phyloP scores from a whole-genome alignment of 495 filamentous ascomycete genomes.

The Neurospora sp. region DNA sequence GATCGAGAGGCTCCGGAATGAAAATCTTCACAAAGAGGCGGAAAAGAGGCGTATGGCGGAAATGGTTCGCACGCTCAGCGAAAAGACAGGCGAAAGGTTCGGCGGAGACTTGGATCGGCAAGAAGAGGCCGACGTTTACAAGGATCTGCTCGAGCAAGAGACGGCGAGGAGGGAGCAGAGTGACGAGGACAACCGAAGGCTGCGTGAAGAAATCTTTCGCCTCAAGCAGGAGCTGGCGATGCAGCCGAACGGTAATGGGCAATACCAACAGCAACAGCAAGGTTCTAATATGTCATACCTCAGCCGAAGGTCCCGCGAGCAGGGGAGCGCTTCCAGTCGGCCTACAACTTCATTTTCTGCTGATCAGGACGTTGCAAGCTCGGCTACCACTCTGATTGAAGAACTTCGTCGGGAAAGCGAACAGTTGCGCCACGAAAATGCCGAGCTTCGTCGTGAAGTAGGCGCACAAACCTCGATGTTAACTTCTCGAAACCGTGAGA shows the following conservation, averaged over 20 bases:
- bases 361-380: conserved; percentile 44
- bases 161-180: conserved; percentile 81
- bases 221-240: conserved; percentile 53
- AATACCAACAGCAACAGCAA: conserved; percentile 36
- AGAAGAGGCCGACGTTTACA: conserved; percentile 89
- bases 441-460: conserved; percentile 81
- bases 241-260: conserved; percentile 19
- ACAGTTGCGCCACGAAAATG: conserved; percentile 82
- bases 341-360: conserved; percentile 53
- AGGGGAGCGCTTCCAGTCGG: conserved; percentile 49
- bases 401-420: conserved; percentile 54
- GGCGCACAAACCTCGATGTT: conserved; percentile 97
- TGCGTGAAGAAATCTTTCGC: conserved; percentile 75
- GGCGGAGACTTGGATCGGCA: conserved; percentile 63
- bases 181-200: conserved; percentile 74
- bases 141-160: conserved; percentile 90
- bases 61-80: conserved; percentile 61
- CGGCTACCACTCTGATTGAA: conserved; percentile 58
- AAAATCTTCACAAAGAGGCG: conserved; percentile 62
- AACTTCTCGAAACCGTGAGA: conserved; percentile 88
- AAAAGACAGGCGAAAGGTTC: conserved; percentile 42
- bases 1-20: conserved; percentile 69
- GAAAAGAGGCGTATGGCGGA: conserved; percentile 78
- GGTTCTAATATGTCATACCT: conserved; percentile 49
- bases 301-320: conserved; percentile 48